Conservation (phyloP, 768 basidiomycete genomes). For the Pisolithus sp. region DNA sequence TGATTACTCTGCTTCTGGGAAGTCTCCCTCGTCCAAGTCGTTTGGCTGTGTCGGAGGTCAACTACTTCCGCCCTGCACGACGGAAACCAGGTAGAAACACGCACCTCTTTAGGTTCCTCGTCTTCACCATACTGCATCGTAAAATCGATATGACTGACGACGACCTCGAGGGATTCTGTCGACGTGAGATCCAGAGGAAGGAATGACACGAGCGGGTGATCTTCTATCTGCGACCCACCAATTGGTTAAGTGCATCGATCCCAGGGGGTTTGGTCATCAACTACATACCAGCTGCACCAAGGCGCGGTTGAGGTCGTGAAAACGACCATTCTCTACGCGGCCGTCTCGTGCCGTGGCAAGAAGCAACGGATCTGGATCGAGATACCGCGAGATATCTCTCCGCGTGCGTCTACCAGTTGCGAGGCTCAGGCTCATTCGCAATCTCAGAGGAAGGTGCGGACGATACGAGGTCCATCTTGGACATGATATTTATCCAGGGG, state of each 20-base stretch:
- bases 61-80: not conserved
- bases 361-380: slow-evolving; percentile 91
- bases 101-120: slow-evolving; percentile 92
- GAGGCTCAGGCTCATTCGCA: slow-evolving; percentile 46
- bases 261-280: not conserved
- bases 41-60: slow-evolving; percentile 52
- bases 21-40: slow-evolving; percentile 92
- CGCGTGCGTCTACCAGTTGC: slow-evolving; percentile 69
- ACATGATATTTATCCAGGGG: slow-evolving; percentile 97
- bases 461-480: slow-evolving; percentile 97
- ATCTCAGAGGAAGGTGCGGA: slow-evolving; percentile 16
- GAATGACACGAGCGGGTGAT: slow-evolving; percentile 97
- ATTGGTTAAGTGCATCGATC: not conserved
- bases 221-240: slow-evolving; percentile 69
- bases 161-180: slow-evolving; percentile 82
- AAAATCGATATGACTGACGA: slow-evolving; percentile 95
- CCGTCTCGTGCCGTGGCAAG: slow-evolving; percentile 49
- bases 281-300: slow-evolving; percentile 83
- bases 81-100: slow-evolving; percentile 13
- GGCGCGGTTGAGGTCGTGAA: slow-evolving; percentile 90
- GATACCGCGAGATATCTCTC: slow-evolving; percentile 88
- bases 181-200: slow-evolving; percentile 87
- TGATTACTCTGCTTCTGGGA: slow-evolving; percentile 54
- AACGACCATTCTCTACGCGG: slow-evolving; percentile 72
- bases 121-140: slow-evolving; percentile 99